Percentiles rank a stretch among this genome's conserved stretches.
Conservation (phyloP, 1,284 basidiomycete genomes). For the Heliocybe sulcata region DNA sequence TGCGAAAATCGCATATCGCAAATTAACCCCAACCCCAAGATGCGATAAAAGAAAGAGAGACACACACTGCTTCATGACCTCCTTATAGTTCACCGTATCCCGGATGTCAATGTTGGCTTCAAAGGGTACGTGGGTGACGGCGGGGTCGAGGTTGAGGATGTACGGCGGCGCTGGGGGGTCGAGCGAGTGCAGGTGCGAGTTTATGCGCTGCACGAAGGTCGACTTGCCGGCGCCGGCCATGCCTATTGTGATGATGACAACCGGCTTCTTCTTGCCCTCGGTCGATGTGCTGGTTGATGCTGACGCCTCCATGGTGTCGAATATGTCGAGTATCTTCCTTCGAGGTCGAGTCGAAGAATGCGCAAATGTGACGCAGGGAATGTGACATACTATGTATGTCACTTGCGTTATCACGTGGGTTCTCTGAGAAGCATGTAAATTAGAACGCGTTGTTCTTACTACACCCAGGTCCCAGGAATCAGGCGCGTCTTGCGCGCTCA, state of each 20-base stretch:
- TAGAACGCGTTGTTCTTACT: too few relatives aligned
- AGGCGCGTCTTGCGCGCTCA: too few relatives aligned
- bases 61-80: slow-evolving; percentile 99
- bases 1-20: slow-evolving; percentile 33
- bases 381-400: too few relatives aligned
- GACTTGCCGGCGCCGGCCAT: slow-evolving; percentile 97
- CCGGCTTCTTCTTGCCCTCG: slow-evolving; percentile 46
- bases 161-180: slow-evolving; percentile 75
- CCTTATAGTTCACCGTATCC: slow-evolving; percentile 95
- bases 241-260: slow-evolving; percentile 84
- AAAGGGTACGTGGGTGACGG: slow-evolving; percentile 86
- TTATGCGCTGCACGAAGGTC: slow-evolving; percentile 92
- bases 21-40: slow-evolving; percentile 4
- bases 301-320: background rate
- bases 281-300: slow-evolving; percentile 5
- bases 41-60: slow-evolving; percentile 12
- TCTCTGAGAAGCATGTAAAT: too few relatives aligned
- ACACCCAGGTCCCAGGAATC: too few relatives aligned
- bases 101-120: slow-evolving; percentile 97
- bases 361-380: background rate
- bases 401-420: too few relatives aligned
- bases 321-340: background rate
- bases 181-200: slow-evolving; percentile 73
- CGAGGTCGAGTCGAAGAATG: background rate
- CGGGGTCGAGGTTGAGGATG: slow-evolving; percentile 96